phyloP scores from a whole-genome alignment of 306 rosid species.

The Pterocarpus macrocarpus region DNA sequence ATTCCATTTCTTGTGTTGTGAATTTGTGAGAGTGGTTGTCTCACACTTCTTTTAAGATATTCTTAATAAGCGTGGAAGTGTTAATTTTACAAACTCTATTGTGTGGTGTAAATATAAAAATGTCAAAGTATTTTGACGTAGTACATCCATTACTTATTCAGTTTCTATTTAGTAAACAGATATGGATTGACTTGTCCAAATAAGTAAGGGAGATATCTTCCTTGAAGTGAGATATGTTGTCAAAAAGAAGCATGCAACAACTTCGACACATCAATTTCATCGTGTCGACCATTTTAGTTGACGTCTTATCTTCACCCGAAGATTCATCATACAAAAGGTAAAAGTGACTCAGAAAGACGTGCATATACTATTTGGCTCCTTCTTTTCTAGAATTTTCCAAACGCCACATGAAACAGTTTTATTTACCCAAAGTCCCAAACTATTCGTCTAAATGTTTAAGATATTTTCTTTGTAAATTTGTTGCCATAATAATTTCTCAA shows the following conservation, averaged over 20 bases:
- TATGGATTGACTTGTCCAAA: constrained; percentile 2
- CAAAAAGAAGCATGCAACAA: constrained; percentile 35
- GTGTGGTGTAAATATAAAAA: neutral
- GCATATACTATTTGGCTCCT: neutral
- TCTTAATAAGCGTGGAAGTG: neutral
- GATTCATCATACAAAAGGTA: constrained; percentile 35
- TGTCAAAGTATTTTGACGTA: constrained; percentile 21
- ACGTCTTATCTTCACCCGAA: constrained; percentile 40
- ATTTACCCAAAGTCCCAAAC: neutral
- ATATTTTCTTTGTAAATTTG: neutral
- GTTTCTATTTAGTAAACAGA: neutral
- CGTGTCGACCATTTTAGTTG: constrained; percentile 34
- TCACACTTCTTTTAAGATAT: neutral
- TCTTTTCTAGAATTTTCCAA: constrained; percentile 6
- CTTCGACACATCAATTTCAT: constrained; percentile 21
- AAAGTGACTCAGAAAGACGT: neutral
- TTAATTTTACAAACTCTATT: neutral
- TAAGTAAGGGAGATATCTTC: constrained; percentile 30
- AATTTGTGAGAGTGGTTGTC: neutral
- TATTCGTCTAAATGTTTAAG: neutral
- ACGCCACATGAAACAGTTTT: neutral
- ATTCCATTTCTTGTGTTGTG: neutral
- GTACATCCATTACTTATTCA: neutral
- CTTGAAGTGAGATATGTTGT: constrained; percentile 13
- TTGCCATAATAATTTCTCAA: neutral